Base-by-base conservation (phyloP, 306 rosid genomes). In the Betula pendula region DNA sequence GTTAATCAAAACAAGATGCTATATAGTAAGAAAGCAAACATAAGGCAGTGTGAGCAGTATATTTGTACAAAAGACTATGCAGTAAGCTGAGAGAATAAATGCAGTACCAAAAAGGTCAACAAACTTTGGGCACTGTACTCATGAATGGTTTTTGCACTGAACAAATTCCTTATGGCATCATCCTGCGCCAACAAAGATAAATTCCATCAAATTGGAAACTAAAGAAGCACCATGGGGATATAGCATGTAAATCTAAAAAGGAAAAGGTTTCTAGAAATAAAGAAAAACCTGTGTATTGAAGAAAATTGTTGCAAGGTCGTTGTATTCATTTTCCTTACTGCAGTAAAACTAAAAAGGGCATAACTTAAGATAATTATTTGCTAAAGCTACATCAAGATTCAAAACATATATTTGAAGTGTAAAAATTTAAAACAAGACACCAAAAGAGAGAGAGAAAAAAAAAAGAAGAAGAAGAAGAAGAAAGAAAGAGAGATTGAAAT, bases 251-350 rank as follows among this genome's bases (percentile, higher is more conserved):
- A 62, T 51, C 48, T 45, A 50, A 47, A 84, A 47, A 42, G 74
- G 29, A 77, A 82, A 65, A 20, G 70, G 48, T 65, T 69, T 38
- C 48, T 51, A 48, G 65, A 77, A 71, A 35, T 68, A 80, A 56
- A 70, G 17, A 58, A 79, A 81, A 83, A 95, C 98, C 97, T 92
- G 98, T 56, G 98, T 83, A 79, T 95, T 95, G 81, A 95, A 92
- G 95, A 95, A 95, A 86, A 95, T 91, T 20, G 98, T 95, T 31
- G 98, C 98, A 53, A 95, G 97, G 85, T 95, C 98, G 80, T 95
- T 95, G 89, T 95, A 95, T 81, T 95, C 98, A 31, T 84, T 92
- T 75, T 90, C 93, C 74, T 92, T 95, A 50, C 96, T 85, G 86
- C 97, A 95, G 73, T 74, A 92, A 75, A 95, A 95, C 98, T 95